phyloP scores from a whole-genome alignment of 2,329 filamentous ascomycete species.

The Phialemoniopsis sp. region DNA sequence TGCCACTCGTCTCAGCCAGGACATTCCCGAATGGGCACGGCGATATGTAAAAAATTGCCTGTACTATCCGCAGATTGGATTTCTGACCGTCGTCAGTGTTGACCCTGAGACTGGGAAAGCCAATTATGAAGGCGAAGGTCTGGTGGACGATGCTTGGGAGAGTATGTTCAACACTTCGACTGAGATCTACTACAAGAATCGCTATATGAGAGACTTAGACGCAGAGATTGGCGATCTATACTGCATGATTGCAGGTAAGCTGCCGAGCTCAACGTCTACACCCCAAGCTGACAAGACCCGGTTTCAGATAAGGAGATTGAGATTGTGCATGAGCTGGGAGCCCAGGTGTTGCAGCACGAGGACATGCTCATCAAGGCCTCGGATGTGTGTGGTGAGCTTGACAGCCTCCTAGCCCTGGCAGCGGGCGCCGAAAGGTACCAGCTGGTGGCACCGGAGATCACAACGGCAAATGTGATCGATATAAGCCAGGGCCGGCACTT shows the following conservation, averaged over 20 bases:
- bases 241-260: too few species aligned
- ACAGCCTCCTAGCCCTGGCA: constrained; percentile 78
- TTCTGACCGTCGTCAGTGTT: constrained; percentile 70
- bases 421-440: constrained; percentile 72
- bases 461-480: constrained; percentile 62
- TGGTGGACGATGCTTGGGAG: constrained; percentile 63
- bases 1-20: constrained; percentile 56
- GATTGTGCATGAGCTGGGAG: constrained; percentile 73
- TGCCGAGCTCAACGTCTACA: not conserved
- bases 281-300: too few species aligned
- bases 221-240: constrained; percentile 77
- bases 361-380: constrained; percentile 64
- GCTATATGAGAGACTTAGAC: constrained; percentile 77
- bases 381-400: constrained; percentile 79
- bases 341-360: constrained; percentile 66
- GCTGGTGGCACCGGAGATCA: constrained; percentile 67
- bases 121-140: constrained; percentile 58
- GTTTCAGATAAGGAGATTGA: constrained; percentile 85
- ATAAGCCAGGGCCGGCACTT: constrained; percentile 81
- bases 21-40: constrained; percentile 56
- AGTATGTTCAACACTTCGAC: constrained; percentile 70
- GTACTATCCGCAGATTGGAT: constrained; percentile 89
- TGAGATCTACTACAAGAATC: constrained; percentile 82
- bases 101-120: constrained; percentile 55
- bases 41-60: constrained; percentile 67